These are phyloP conservation scores for Bertia moriformis DNA, from an alignment of 2,329 filamentous ascomycete genomes.

Conservation along the genomic window DNA sequence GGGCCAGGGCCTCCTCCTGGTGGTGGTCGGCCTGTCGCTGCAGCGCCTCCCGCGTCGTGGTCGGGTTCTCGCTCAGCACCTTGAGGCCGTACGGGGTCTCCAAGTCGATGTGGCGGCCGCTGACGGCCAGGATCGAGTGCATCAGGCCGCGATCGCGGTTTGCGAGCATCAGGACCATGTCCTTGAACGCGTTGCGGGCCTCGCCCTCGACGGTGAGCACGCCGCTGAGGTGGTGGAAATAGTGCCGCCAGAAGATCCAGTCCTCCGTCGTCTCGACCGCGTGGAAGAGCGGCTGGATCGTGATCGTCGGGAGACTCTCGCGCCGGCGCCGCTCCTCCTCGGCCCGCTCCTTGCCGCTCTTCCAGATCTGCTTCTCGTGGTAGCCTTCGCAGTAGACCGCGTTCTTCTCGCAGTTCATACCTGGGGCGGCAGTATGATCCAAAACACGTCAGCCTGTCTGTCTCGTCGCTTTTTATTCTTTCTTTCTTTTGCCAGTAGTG, in stretches of 20 bases:
- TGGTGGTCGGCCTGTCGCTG: slow-evolving; percentile 37
- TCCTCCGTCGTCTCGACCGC: slow-evolving; percentile 72
- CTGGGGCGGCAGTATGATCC: slow-evolving; percentile 23
- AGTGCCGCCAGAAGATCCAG: slow-evolving; percentile 69
- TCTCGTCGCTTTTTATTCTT: slow-evolving; percentile 60
- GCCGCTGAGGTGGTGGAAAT: slow-evolving; percentile 63
- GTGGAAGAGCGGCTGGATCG: slow-evolving; percentile 55
- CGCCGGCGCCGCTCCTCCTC: slow-evolving; percentile 45
- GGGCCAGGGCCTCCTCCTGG: slow-evolving; percentile 35
- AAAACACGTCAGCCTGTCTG: slow-evolving; percentile 10
- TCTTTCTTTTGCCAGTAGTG: too few species aligned
- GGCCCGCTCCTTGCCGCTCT: slow-evolving; percentile 64
- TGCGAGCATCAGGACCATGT: slow-evolving; percentile 70
- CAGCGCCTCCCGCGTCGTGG: slow-evolving; percentile 28
- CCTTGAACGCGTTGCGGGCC: slow-evolving; percentile 71
- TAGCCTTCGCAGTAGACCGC: slow-evolving; percentile 85
- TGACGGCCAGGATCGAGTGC: slow-evolving; percentile 77
- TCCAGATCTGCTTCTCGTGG: slow-evolving; percentile 74
- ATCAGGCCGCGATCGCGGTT: slow-evolving; percentile 68
- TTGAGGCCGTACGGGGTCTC: slow-evolving; percentile 39
- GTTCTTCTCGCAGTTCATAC: slow-evolving; percentile 84
- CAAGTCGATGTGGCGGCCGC: slow-evolving; percentile 60
- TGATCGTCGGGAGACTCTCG: slow-evolving; percentile 34
- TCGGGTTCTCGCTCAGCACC: slow-evolving; percentile 31
- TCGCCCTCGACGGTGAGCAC: slow-evolving; percentile 73